Conservation (phyloP, 192 early-diverging fungal genomes). For the Cetraspora pellucida region DNA sequence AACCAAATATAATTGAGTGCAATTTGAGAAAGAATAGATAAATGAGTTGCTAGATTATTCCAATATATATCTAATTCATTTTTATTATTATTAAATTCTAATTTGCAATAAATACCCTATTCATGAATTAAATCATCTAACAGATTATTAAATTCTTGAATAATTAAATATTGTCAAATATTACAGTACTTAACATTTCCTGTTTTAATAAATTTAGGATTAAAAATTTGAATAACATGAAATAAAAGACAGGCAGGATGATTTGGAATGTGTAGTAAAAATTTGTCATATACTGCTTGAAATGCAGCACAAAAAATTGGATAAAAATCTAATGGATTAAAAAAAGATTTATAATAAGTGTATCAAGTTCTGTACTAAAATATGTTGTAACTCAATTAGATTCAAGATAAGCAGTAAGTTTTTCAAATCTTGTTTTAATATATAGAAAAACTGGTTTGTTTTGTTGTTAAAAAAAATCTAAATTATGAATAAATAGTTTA, state of each 20-base stretch:
- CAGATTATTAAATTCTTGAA: constrained; percentile 14
- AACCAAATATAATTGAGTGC: constrained; percentile 19
- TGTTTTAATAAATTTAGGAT: constrained; percentile 19
- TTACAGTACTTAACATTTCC: background rate
- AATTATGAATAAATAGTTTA: constrained; percentile 12
- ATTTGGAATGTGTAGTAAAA: constrained; percentile 3
- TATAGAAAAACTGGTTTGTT: background rate
- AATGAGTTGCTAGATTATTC: background rate
- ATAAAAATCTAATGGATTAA: constrained; percentile 24
- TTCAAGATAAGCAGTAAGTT: constrained; percentile 14
- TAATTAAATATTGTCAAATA: constrained; percentile 14
- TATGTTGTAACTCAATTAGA: background rate
- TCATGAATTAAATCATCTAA: constrained; percentile 6
- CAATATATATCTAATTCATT: background rate
- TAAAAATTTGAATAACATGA: background rate
- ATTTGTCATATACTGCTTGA: constrained; percentile 7
- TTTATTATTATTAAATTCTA: constrained; percentile 9
- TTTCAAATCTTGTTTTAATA: constrained; percentile 9
- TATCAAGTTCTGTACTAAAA: background rate
- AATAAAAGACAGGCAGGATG: constrained; percentile 2
- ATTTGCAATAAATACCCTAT: background rate
- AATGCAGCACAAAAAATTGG: too few species aligned
- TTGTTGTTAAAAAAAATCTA: background rate
- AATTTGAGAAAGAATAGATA: constrained; percentile 2
- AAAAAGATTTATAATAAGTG: background rate